Evolutionary conservation across 139 green algal species (phyloP), one percentile per base, ranked within the genome.

Genomic region (Chlorella sp.): DNA sequence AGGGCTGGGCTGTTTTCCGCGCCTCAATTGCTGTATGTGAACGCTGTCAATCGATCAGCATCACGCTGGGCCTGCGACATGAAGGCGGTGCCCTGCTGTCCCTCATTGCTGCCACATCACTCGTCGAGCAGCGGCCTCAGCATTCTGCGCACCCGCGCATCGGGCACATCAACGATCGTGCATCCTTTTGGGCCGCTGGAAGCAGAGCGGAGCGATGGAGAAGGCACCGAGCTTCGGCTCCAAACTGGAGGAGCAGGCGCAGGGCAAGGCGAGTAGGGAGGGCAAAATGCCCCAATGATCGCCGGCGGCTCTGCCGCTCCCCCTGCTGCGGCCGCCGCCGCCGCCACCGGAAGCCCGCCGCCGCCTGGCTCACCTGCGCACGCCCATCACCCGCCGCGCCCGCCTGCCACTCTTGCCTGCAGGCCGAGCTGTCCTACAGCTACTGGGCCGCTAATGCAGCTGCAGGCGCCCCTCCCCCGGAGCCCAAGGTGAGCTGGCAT

Each of bases 201-300:
- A n/a, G 51, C 51, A 60, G 51, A 60, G 51, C 13, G 51, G 51
- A 60, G 70, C 70, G 24, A 76, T 76, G 70, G 70, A 76, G 70
- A 34, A 34, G 64, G 32, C 28, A 30, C 4, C 51, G 51, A 26
- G 11, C 51, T 60, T 60, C 24, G 51, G 51, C 51, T 60, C 72
- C 11, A 87, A 87, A 24, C 75, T 87, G 38, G 60, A 87, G 32
- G 75, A 82, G 43, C 84, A 87, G 78, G 85, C 85, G 0, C 82
- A 65, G 2, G 67, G 36, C 41, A 88, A 88, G 72, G 85, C 73
- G 48, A 36, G 68, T 16, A 51, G 4, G 40, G 17, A 26, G 2
- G 3, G 56, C 36, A 17, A 8, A 32, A 26, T 56, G 73, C 8
- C n/a, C 46, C 11, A 54, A 19, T 8, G 46, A 54, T 54, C 46